Conservation (phyloP, 202 grass and related monocot species). For the Brachypodium distachyon region DNA sequence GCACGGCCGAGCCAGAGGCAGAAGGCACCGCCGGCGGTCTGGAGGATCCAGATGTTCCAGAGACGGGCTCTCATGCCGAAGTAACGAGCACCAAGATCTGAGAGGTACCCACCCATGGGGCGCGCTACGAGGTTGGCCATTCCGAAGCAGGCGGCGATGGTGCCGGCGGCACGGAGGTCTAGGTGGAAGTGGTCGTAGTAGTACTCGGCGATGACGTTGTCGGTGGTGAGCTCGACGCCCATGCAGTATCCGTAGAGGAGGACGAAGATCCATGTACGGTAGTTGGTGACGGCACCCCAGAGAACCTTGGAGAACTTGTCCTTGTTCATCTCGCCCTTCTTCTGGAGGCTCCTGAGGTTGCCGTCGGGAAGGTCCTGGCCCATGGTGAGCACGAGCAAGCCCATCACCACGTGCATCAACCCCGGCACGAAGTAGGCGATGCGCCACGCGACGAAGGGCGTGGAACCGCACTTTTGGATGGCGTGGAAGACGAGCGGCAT, state of each 20-base stretch:
- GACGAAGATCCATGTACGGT: constrained; percentile 69
- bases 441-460: constrained; percentile 54
- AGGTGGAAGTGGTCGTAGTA: constrained; percentile 34
- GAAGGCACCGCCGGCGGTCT: constrained; percentile 71
- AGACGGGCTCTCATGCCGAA: constrained; percentile 75
- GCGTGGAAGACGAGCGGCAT: constrained; percentile 79
- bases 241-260: constrained; percentile 71
- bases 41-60: constrained; percentile 90
- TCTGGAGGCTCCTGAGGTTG: constrained; percentile 49
- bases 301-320: constrained; percentile 20
- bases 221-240: constrained; percentile 13
- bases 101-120: constrained; percentile 50
- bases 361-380: constrained; percentile 82
- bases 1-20: constrained; percentile 68
- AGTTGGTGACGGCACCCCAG: constrained; percentile 48
- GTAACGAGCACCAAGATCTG: constrained; percentile 39
- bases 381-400: constrained; percentile 44
- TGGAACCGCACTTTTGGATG: constrained; percentile 40
- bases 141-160: constrained; percentile 74
- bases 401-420: constrained; percentile 41
- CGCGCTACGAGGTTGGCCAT: constrained; percentile 81
- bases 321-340: constrained; percentile 35
- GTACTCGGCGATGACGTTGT: constrained; percentile 1
- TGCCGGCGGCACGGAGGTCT: constrained; percentile 58
- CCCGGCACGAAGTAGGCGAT: constrained; percentile 68